Conservation (phyloP, 2,329 filamentous ascomycete species). For the Chrysosporium queenslandicum region DNA sequence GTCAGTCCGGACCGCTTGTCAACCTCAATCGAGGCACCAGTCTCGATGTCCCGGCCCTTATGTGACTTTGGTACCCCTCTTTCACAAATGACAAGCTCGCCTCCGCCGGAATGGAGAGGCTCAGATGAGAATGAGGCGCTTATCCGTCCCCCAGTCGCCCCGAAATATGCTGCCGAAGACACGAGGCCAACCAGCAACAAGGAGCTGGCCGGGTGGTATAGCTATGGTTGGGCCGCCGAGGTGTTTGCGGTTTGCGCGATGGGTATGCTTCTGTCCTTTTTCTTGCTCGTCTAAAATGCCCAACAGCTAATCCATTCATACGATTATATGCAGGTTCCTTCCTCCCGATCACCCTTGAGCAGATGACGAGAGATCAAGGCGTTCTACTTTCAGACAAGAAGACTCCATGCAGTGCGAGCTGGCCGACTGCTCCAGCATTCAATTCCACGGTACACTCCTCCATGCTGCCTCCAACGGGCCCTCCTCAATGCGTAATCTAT, state of each 20-base stretch:
- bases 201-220: constrained; percentile 90
- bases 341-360: constrained; percentile 89
- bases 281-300: neutral
- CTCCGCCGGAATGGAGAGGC: constrained; percentile 3
- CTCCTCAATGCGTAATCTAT: constrained; percentile 65
- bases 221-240: constrained; percentile 91
- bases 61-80: neutral
- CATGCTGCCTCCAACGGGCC: constrained; percentile 16
- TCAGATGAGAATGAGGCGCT: constrained; percentile 8
- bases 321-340: constrained; percentile 58
- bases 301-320: neutral
- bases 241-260: constrained; percentile 89
- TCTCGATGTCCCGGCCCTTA: neutral
- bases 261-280: constrained; percentile 36
- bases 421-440: constrained; percentile 34
- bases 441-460: constrained; percentile 17
- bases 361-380: constrained; percentile 83
- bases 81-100: constrained; percentile 3
- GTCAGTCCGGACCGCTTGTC: neutral
- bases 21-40: neutral
- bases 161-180: constrained; percentile 50
- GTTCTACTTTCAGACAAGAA: constrained; percentile 68
- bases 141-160: neutral
- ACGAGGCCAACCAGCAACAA: constrained; percentile 74
- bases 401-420: constrained; percentile 61